Evolutionary conservation across 2,329 filamentous ascomycete genomes (phyloP), one percentile per base, ranked within the genome.

Genomic region (Ophiocordyceps camponoti-saundersi): DNA sequence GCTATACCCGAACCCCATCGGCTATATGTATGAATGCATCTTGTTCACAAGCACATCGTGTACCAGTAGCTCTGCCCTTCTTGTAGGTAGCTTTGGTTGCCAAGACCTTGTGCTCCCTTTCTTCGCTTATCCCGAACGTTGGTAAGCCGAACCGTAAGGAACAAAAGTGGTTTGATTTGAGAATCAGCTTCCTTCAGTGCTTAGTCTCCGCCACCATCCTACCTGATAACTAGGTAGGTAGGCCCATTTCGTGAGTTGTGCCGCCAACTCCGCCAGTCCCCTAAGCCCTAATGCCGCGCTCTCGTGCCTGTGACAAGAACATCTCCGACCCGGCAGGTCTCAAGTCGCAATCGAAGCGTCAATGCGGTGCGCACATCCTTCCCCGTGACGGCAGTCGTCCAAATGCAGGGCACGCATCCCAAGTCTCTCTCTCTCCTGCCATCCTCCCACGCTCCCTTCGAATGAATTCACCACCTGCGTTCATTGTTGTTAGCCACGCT

Each of bases 401-500:
- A 29, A 10, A 29, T 10, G 26, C 26, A 26, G 23, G 23, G 23
- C 23, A 26, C 23, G 8, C 4, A 26, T 8, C 32, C 6, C 2
- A 16, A 39, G n/a, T 13, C 34, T 16, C n/a, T n/a, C 34, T 13
- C 13, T 8, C 32, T 34, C 3, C 30, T 15, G 30, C 34, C 34
- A 39, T 18, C 34, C 15, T 18, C 7, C 34, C 34, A n/a, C 15
- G 15, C 34, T 18, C 34, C 34, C 34, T 39, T 18, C 34, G 7
- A 29, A 29, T 10, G 11, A 29, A 29, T 4, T 26, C 23, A 26
- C 32, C 13, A 39, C 34, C 15, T n/a, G 8, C 16, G n/a, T 6
- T 39, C 6, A 16, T 16, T 11, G 18, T 21, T 26, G 41, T 61
- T 78, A 93, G 59, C 87, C 73, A 62, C 88, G 77, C 62, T 82